These are phyloP conservation scores for Boletus insuetus DNA, from an alignment of 768 basidiomycete genomes.

Conservation along the genomic window DNA sequence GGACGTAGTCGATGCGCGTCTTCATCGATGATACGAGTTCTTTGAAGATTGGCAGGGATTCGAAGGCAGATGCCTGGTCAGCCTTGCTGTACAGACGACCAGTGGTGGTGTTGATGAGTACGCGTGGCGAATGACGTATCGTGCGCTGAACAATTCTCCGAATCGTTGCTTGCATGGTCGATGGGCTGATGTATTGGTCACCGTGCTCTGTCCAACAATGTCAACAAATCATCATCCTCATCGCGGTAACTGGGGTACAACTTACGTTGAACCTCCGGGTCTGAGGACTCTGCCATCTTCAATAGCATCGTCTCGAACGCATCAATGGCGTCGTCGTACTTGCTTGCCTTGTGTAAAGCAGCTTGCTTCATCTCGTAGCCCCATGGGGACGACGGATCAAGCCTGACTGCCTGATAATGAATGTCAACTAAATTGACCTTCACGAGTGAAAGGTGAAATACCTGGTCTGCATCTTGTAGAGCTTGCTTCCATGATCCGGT, in stretches of 20 bases:
- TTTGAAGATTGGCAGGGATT: background rate
- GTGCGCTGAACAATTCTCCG: background rate
- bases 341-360: background rate
- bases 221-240: background rate
- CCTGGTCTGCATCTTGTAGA: background rate
- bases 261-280: background rate
- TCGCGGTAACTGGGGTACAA: background rate
- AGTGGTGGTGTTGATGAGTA: background rate
- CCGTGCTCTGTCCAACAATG: background rate
- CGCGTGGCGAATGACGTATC: background rate
- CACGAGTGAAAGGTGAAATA: background rate
- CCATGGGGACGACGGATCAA: background rate
- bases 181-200: background rate
- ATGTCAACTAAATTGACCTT: background rate
- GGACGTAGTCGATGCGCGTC: background rate
- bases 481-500: background rate
- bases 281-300: background rate
- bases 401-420: background rate
- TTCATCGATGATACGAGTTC: background rate
- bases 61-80: background rate
- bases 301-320: background rate
- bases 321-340: background rate
- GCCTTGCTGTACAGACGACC: background rate
- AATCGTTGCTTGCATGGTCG: background rate
- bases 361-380: background rate